phyloP scores from a whole-genome alignment of 306 rosid genomes.

The Arachis hypogaea region DNA sequence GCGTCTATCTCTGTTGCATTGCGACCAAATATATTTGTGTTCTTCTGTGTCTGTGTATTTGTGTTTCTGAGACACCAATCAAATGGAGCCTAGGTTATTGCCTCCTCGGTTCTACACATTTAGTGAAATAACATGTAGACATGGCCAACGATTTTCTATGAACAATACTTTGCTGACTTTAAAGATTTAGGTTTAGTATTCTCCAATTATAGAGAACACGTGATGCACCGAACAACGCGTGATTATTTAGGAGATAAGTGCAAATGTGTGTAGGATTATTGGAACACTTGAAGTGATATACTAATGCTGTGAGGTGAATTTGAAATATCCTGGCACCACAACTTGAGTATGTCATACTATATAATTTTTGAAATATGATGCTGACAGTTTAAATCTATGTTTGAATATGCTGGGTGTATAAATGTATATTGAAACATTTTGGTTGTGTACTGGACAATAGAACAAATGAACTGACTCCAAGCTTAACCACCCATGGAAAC shows the following conservation, averaged over 20 bases:
- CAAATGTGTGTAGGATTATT: background rate
- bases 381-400: constrained; percentile 2
- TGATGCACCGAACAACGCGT: background rate
- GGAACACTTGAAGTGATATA: background rate
- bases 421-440: constrained; percentile 1
- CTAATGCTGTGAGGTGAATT: background rate
- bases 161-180: background rate
- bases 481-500: background rate
- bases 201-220: background rate
- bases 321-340: background rate
- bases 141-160: background rate
- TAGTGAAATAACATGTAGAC: background rate
- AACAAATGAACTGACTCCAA: background rate
- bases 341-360: background rate
- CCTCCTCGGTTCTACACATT: background rate
- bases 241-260: constrained; percentile 1
- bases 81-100: background rate
- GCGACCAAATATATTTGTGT: no score
- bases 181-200: background rate
- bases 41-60: no score
- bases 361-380: background rate
- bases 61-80: no score
- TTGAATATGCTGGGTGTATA: background rate
- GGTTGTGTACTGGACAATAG: constrained; percentile 11
- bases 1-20: no score